These are phyloP conservation scores for Globisporangium radiosum DNA, from an alignment of 352 stramenopile species.

Conservation along the genomic window DNA sequence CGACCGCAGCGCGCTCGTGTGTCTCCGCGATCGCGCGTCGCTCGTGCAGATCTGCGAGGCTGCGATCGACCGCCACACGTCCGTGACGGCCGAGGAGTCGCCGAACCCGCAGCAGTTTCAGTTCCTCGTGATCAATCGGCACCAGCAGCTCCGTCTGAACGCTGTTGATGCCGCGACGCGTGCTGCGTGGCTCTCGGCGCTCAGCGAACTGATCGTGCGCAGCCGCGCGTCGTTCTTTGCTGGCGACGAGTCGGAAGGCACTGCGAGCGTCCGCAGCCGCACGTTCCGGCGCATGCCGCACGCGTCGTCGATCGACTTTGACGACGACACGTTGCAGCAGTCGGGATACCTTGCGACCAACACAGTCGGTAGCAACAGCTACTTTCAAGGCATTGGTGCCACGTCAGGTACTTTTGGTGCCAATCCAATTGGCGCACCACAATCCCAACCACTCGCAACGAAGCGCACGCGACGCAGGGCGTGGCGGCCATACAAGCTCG, in stretches of 20 bases:
- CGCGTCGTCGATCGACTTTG: conserved; percentile 41
- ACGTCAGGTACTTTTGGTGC: neutral
- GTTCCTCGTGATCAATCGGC: conserved; percentile 74
- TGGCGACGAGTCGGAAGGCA: conserved; percentile 61
- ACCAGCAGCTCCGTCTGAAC: conserved; percentile 64
- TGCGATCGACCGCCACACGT: conserved; percentile 71
- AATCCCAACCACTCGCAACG: conserved; percentile 4
- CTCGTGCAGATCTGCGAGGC: conserved; percentile 67
- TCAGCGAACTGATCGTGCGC: conserved; percentile 79
- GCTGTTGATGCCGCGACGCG: conserved; percentile 52
- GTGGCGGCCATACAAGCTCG: conserved; percentile 74
- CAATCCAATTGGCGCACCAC: neutral
- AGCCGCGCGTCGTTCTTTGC: conserved; percentile 70
- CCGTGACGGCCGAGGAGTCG: conserved; percentile 52
- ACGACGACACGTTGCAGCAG: conserved; percentile 35
- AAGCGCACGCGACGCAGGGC: conserved; percentile 21
- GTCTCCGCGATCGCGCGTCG: conserved; percentile 63
- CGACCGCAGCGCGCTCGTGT: conserved; percentile 69
- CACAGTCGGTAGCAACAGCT: neutral
- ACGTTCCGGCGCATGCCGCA: conserved; percentile 37
- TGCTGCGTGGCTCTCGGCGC: conserved; percentile 59
- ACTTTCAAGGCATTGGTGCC: neutral
- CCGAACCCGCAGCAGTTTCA: conserved; percentile 67
- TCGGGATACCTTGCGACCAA: neutral
- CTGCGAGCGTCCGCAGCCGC: conserved; percentile 32